Conservation (phyloP, 2,329 filamentous ascomycete species). For the Pseudomassariella vexata region DNA sequence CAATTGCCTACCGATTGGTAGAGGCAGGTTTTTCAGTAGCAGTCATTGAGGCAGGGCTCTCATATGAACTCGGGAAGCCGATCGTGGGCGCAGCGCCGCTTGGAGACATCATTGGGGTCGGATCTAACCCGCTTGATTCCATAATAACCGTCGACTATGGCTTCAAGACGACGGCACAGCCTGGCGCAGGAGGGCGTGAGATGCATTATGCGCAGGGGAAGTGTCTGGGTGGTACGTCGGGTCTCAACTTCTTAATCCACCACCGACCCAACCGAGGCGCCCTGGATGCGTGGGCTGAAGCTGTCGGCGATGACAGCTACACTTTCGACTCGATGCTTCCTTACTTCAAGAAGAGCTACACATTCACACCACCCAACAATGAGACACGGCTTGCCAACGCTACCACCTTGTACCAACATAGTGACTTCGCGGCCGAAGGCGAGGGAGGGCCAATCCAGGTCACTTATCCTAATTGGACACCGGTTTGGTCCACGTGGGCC, state of each 20-base stretch:
- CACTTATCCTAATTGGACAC: constrained; percentile 33
- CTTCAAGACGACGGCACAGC: constrained; percentile 16
- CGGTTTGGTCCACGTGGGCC: constrained; percentile 33
- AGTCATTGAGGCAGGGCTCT: constrained; percentile 31
- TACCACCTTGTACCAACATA: too few relatives aligned
- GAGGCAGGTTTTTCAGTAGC: constrained; percentile 23
- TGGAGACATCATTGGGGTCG: constrained; percentile 15
- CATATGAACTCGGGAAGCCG: constrained; percentile 24
- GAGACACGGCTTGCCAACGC: constrained; percentile 9
- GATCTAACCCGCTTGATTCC: constrained; percentile 7
- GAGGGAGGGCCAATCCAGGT: constrained; percentile 35
- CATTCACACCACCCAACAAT: constrained; percentile 23
- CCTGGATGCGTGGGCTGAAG: constrained; percentile 18
- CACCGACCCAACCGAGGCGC: constrained; percentile 18
- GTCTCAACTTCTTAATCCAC: constrained; percentile 25
- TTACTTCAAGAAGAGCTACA: constrained; percentile 19
- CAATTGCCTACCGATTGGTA: constrained; percentile 25
- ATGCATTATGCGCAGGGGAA: constrained; percentile 24
- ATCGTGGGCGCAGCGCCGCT: constrained; percentile 7
- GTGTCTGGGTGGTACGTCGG: constrained; percentile 22
- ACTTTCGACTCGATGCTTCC: constrained; percentile 12
- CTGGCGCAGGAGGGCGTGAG: constrained; percentile 7
- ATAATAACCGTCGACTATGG: constrained; percentile 17
- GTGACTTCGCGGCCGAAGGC: too few relatives aligned
- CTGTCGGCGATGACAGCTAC: constrained; percentile 19